These are phyloP conservation scores for Phytophthora palmivora DNA, from an alignment of 352 stramenopile genomes.

Conservation along the genomic window DNA sequence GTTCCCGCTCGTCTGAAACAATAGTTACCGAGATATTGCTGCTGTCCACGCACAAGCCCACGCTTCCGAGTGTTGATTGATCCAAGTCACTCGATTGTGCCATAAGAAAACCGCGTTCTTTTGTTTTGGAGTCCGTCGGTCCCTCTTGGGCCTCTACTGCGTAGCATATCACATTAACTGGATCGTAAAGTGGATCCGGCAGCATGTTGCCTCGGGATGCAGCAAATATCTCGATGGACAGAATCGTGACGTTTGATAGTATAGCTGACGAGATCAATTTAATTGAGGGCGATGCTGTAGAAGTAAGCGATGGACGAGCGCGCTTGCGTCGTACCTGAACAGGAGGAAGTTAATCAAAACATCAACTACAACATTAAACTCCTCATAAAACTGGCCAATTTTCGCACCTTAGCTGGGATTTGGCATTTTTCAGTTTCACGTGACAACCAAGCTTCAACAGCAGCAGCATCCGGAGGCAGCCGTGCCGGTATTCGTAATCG, in stretches of 20 bases:
- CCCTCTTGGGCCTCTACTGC: constrained; percentile 81
- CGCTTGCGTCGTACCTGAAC: constrained; percentile 33
- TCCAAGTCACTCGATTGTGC: constrained; percentile 31
- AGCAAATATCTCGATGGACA: constrained; percentile 83
- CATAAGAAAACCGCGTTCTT: constrained; percentile 62
- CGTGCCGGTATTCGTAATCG: constrained; percentile 50
- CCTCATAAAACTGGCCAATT: not conserved
- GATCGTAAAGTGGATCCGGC: constrained; percentile 74
- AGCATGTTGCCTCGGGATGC: constrained; percentile 63
- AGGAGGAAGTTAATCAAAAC: not conserved
- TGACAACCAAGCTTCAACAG: constrained; percentile 44
- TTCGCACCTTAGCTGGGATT: constrained; percentile 35
- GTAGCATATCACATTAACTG: constrained; percentile 70
- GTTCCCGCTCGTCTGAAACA: constrained; percentile 54
- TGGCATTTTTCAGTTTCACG: constrained; percentile 9
- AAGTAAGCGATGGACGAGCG: constrained; percentile 17
- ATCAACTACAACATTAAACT: constrained; percentile 6
- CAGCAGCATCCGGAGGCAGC: constrained; percentile 41
- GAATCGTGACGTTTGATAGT: constrained; percentile 76
- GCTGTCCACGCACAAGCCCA: constrained; percentile 49
- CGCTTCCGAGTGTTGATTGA: constrained; percentile 14
- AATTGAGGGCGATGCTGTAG: constrained; percentile 27
- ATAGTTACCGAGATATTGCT: constrained; percentile 40
- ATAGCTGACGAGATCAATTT: constrained; percentile 32
- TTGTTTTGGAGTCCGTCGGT: constrained; percentile 51